phyloP scores from a whole-genome alignment of 345 rosid species.

The Aquilaria malaccensis region DNA sequence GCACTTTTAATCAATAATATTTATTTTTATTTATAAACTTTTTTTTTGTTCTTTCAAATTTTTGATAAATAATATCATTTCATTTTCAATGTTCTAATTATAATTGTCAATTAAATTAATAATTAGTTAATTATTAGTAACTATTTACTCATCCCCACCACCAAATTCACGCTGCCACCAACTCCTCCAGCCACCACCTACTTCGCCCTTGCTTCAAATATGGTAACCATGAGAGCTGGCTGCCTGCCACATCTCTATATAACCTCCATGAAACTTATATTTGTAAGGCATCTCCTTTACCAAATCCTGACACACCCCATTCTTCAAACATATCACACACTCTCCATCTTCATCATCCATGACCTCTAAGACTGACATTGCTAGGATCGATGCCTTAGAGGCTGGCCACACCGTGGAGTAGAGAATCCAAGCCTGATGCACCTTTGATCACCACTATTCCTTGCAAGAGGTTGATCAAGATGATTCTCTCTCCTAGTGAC shows the following conservation, averaged over 20 bases:
- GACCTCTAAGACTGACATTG: constrained; percentile 41
- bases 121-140: too few species aligned
- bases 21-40: too few species aligned
- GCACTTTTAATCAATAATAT: too few species aligned
- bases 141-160: too few species aligned
- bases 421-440: constrained; percentile 31
- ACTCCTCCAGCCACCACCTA: too few species aligned
- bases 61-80: too few species aligned
- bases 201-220: too few species aligned
- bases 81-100: too few species aligned
- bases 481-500: constrained; percentile 36
- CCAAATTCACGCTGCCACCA: too few species aligned
- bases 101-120: too few species aligned
- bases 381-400: constrained; percentile 61
- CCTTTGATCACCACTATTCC: constrained; percentile 59
- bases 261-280: constrained; percentile 64
- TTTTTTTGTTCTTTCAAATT: too few species aligned
- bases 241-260: constrained; percentile 67
- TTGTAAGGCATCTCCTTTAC: constrained; percentile 77
- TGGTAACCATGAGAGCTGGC: too few species aligned
- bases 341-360: constrained; percentile 25
- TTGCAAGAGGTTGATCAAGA: constrained; percentile 59
- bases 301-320: constrained; percentile 31
- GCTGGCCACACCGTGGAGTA: constrained; percentile 52
- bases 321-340: constrained; percentile 72